Evolutionary conservation across 2,329 filamentous ascomycete species (phyloP), one percentile per base, ranked within the genome.

Genomic region (Paradendryphiella salina): DNA sequence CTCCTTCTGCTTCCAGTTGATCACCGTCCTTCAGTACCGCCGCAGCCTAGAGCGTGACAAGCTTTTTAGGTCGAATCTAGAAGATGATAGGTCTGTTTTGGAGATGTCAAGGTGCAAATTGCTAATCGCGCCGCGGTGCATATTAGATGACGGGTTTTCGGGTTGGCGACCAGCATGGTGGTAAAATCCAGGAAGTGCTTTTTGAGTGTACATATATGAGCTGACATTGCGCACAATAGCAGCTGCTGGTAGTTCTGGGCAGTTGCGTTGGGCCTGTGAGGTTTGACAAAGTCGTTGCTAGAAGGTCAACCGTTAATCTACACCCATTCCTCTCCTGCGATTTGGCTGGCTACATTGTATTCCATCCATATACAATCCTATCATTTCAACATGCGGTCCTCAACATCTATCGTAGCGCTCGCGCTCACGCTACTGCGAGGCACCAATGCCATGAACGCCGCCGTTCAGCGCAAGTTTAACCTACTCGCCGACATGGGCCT

Each of bases 401-500:
- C 59, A 3, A 47, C 53, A 23, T 57, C 57, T 11, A 14, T 64
- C n/a, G 57, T 60, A 41, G 62, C 61, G 43, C 53, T 70, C 37
- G 55, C 64, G 36, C 59, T 70, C 34, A 59, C 63, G 35, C 46
- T 64, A 18, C 47, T 69, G 15, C 65, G 65, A 15, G 49, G 53
- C 36, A 49, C 60, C 1, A 20, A 42, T 32, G 69, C 66, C 11
- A 40, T 66, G 23, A 34, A 43, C 23, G 40, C 29, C 33, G 40
- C 40, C 18, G 23, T 43, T n/a, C 40, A 34, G 23, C 33, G 23
- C 20, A 5, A 43, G 20, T 43, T 29, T 29, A 11, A 43, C 33
- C 15, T 43, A 15, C 40, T 43, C 18, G 40, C 40, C 29, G 18
- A 34, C 13, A 43, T 43, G 40, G 40, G 40, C 31, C 40, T 43